These are phyloP conservation scores for Candida multigemmis DNA, from an alignment of 805 yeast species.

Conservation along the genomic window DNA sequence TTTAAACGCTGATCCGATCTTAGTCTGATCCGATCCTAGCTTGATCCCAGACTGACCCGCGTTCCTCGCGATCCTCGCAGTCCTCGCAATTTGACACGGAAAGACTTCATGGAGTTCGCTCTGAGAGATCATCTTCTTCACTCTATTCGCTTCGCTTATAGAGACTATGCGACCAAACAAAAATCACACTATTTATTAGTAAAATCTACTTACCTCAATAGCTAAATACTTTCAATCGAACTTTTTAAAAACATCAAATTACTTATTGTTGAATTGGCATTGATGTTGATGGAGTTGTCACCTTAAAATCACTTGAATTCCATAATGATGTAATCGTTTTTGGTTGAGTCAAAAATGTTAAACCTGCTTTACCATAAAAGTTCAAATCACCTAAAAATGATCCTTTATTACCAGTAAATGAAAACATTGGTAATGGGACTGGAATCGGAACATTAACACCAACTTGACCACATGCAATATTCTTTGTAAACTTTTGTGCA, in stretches of 20 bases:
- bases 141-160: no score
- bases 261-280: constrained; percentile 56
- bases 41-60: no score
- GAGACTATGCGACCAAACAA: no score
- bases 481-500: constrained; percentile 62
- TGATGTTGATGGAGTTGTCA: constrained; percentile 46
- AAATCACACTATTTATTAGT: neutral
- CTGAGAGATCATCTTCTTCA: no score
- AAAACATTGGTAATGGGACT: constrained; percentile 74
- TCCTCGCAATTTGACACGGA: no score
- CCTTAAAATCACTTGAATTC: constrained; percentile 43
- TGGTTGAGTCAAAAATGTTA: constrained; percentile 63
- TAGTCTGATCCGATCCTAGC: no score
- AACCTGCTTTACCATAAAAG: constrained; percentile 72
- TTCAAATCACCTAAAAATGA: constrained; percentile 74
- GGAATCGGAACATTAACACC: constrained; percentile 77
- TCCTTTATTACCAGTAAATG: constrained; percentile 69
- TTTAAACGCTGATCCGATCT: no score
- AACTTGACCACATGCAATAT: constrained; percentile 67
- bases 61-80: no score
- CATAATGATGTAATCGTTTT: constrained; percentile 67
- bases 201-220: neutral
- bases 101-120: no score
- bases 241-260: neutral
- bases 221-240: neutral